Base-by-base conservation (phyloP, 176 grass and related monocot genomes). In the Urochloa ruziziensis region DNA sequence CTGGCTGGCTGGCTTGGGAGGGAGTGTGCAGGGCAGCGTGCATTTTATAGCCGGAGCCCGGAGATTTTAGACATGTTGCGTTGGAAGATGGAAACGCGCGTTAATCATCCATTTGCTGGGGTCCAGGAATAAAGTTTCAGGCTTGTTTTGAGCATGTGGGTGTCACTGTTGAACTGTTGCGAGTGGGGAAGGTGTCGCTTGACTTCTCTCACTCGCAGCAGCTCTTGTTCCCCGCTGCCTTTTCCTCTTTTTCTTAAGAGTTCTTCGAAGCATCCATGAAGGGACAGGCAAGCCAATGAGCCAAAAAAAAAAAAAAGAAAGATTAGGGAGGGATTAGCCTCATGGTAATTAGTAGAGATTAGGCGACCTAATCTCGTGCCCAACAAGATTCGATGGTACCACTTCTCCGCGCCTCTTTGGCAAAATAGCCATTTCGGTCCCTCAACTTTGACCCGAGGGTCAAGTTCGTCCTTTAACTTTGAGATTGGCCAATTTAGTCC, bases 41-140 rank as follows among this genome's bases (percentile, higher is more conserved):
- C 28, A 29, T 35, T 89, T 80, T 91, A 87, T 91, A 87, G 84
- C 48, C 17, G 1, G 57, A 27, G 69, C 80, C 48, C 17, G 1
- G 57, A 27, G 69, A 0, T 67, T 21, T 42, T 25, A 51, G 19
- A 9, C 84, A 69, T 21, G 84, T 65, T 73, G 46, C 4, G 46
- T 51, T 74, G 43, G 9, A 34, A 66, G 39, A 2, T 48, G 68
- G 78, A 67, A 80, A 68, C 53, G 80, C 60, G 80, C 49, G 59
- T 42, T 48, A 6, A 35, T 67, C 35, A 67, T 49, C 43, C 23
- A 29, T 62, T 14, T 15, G 5, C 13, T 56, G 64, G 77, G 70
- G 33, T 42, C 77, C 32, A 4, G 34, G 77, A 81, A 80, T 62
- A 81, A 81, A 54, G 62, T n/a, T 52, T 11, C 44, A 19, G 24